Base-by-base conservation (phyloP, 2,329 filamentous ascomycete species). In the Ophiocordyceps camponoti-rufipedis region DNA sequence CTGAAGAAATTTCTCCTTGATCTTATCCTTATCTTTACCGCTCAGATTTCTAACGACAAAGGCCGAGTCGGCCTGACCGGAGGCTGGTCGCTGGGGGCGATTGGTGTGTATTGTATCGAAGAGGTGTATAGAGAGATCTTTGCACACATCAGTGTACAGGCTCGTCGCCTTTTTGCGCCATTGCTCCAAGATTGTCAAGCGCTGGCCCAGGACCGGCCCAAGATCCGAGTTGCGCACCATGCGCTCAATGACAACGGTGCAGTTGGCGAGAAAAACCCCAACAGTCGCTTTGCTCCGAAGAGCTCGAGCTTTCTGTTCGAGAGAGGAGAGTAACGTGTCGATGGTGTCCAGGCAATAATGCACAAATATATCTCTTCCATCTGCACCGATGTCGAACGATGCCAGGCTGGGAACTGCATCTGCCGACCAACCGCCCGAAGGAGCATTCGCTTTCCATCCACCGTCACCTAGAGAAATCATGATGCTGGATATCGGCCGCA, bases 51-150 rank as follows among this genome's bases (percentile, higher is more conserved):
- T 94, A 48, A 96, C 71, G 47, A 95, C 83, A 1, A 82, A 82
- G 14, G 80, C 78, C 2, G 85, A 91, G 61, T 95, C 88, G n/a
- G 75, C 76, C 28, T 77, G 78, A 9, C 80, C 77, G 2, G 83
- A 88, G 0, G 78, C 73, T 13, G 87, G 85, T 16, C 87, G 78
- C 44, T 77, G 64, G 23, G 69, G 66, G 38, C 85, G 80, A 58
- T 80, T 91, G 1, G 89, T 96, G 63, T 94, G 88, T 52, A 93
- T 88, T 16, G 89, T 85, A 58, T 96, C 91, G 49, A 94, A 80
- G 6, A 96, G 74, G 56, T 86, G 78, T 35, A 81, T 76, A 1
- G 85, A 89, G 6, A 88, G 78, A 56, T 95, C 89, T 52, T 84
- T 85, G 80, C 88, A 96, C 19, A 83, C 75, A 47, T 91, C 83